phyloP scores from a whole-genome alignment of 2,329 filamentous ascomycete species.

The Zasmidium citrigriseum region DNA sequence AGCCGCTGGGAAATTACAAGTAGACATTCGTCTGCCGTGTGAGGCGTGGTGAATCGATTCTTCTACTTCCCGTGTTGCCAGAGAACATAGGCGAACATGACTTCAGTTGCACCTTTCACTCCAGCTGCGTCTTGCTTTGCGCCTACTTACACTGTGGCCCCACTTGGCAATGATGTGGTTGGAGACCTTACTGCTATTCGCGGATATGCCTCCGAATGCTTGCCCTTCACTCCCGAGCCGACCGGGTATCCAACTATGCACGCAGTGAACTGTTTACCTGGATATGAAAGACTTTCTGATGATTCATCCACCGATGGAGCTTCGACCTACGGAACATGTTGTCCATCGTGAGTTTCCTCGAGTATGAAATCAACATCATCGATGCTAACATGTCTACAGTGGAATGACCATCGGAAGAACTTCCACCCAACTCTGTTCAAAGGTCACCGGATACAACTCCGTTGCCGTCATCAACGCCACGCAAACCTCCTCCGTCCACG shows the following conservation, averaged over 20 bases:
- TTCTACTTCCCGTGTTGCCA: too few relatives aligned
- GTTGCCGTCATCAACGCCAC: not conserved
- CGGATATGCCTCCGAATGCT: not conserved
- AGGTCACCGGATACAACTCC: not conserved
- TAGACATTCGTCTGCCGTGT: too few relatives aligned
- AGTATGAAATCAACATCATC: too few relatives aligned
- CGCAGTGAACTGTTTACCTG: not conserved
- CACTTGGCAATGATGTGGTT: not conserved
- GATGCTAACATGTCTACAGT: not conserved
- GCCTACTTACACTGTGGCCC: not conserved
- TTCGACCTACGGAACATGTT: not conserved
- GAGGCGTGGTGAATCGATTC: too few relatives aligned
- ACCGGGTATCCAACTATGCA: not conserved
- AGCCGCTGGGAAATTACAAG: too few relatives aligned
- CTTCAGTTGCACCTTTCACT: not conserved
- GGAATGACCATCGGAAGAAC: not conserved
- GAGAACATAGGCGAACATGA: not conserved
- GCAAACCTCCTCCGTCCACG: not conserved
- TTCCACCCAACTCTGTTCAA: not conserved
- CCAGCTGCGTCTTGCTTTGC: not conserved
- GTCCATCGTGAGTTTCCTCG: not conserved
- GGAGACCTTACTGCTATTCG: not conserved
- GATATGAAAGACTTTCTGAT: not conserved
- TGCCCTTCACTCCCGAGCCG: not conserved
- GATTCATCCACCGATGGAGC: not conserved